A percentile compares a stretch with the other conserved stretches of the same genome.
phyloP scores from a whole-genome alignment of 2,329 filamentous ascomycete species.

The Chaetomiaceae sp. region DNA sequence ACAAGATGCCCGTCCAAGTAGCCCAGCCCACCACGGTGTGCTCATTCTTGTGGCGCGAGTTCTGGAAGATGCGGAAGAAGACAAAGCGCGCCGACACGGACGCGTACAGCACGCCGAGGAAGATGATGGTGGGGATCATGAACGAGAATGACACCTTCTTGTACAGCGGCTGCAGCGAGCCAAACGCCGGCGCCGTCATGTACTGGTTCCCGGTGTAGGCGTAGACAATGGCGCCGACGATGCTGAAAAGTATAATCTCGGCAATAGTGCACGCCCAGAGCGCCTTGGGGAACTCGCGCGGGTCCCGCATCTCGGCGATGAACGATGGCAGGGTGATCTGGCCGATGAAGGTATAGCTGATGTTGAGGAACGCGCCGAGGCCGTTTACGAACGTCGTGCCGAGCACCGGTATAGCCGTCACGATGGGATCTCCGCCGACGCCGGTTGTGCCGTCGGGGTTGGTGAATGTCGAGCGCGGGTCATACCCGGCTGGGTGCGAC shows the following conservation, averaged over 20 bases:
- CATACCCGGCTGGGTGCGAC: constrained; percentile 61
- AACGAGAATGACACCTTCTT: constrained; percentile 90
- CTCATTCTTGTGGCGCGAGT: constrained; percentile 70
- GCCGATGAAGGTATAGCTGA: constrained; percentile 93
- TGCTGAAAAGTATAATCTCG: constrained; percentile 78
- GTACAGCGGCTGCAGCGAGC: constrained; percentile 70
- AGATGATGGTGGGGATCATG: constrained; percentile 93
- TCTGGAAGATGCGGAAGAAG: constrained; percentile 83
- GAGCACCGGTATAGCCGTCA: constrained; percentile 61
- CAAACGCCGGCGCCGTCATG: constrained; percentile 82
- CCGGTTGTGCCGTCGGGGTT: too few relatives aligned
- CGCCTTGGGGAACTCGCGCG: constrained; percentile 84
- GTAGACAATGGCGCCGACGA: constrained; percentile 78
- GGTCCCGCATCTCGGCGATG: constrained; percentile 85
- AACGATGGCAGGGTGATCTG: constrained; percentile 93
- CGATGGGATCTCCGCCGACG: constrained; percentile 56
- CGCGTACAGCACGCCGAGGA: constrained; percentile 85
- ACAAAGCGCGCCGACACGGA: constrained; percentile 86
- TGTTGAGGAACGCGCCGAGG: constrained; percentile 89
- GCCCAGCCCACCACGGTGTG: constrained; percentile 80
- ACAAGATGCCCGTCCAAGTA: constrained; percentile 69
- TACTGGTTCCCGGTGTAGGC: constrained; percentile 87
- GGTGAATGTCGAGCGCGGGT: too few relatives aligned
- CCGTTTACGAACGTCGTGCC: constrained; percentile 76
- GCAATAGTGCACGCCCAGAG: constrained; percentile 86